These are phyloP conservation scores for Hamigera avellanea DNA, from an alignment of 495 filamentous ascomycete genomes.

Conservation along the genomic window DNA sequence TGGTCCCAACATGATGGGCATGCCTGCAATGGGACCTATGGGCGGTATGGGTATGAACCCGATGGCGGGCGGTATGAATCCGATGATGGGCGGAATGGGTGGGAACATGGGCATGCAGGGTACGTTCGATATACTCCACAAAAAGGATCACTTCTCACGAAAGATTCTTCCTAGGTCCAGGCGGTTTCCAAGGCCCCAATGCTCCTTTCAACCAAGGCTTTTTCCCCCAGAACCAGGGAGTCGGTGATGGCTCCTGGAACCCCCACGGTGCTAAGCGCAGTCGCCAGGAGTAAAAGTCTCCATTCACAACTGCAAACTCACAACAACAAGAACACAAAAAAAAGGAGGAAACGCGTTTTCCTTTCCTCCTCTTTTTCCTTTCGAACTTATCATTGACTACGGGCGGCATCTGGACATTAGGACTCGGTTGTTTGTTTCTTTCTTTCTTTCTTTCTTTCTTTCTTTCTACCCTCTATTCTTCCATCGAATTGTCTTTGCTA, in stretches of 20 bases:
- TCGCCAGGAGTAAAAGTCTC: constrained; percentile 45
- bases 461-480: constrained; percentile 2
- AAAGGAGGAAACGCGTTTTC: background rate
- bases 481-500: constrained; percentile 4
- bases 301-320: background rate
- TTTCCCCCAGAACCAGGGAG: constrained; percentile 52
- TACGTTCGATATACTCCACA: constrained; percentile 22
- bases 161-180: constrained; percentile 18
- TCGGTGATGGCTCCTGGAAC: constrained; percentile 58
- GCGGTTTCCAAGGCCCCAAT: constrained; percentile 57
- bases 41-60: constrained; percentile 55
- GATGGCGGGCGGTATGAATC: constrained; percentile 41
- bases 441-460: constrained; percentile 1
- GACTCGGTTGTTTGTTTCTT: background rate
- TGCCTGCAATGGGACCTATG: constrained; percentile 38
- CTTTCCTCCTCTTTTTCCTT: background rate
- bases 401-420: no score
- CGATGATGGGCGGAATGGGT: constrained; percentile 47
- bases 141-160: no score
- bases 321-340: background rate
- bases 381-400: no score
- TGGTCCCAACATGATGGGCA: constrained; percentile 44
- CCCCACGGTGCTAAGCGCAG: constrained; percentile 76
- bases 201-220: constrained; percentile 72
- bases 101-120: constrained; percentile 50